Evolutionary conservation across 345 rosid species (phyloP).

Genomic region (Draba incana): DNA sequence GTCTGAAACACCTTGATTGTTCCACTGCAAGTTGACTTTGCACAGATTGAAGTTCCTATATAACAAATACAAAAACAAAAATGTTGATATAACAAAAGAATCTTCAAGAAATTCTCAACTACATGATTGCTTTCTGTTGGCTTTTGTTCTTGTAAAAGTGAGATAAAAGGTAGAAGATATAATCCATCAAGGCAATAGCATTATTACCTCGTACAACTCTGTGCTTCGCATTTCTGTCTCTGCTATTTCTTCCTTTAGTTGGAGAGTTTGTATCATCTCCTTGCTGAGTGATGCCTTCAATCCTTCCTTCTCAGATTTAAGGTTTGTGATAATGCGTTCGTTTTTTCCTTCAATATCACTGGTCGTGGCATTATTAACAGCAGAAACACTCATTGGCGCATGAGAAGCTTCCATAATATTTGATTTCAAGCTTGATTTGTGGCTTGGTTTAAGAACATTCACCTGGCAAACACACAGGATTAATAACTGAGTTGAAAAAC

Average conservation of each 20-base stretch:
- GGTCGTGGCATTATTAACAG: constrained; percentile 62
- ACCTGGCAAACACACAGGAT: constrained; percentile 50
- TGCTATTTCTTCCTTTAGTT: constrained; percentile 68
- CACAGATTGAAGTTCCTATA: constrained; percentile 83
- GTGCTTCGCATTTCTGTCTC: constrained; percentile 69
- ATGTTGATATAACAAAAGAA: neutral
- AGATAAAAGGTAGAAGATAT: neutral
- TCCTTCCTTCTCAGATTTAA: constrained; percentile 76
- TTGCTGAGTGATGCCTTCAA: constrained; percentile 65
- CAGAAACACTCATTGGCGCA: constrained; percentile 71
- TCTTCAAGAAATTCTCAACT: neutral
- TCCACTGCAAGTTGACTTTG: constrained; percentile 88
- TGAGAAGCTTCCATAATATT: constrained; percentile 56
- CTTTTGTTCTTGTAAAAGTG: neutral
- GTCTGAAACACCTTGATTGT: constrained; percentile 92
- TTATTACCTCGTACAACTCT: constrained; percentile 73
- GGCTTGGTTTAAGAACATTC: constrained; percentile 86
- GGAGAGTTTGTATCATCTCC: constrained; percentile 69
- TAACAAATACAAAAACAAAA: neutral
- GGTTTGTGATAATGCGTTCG: constrained; percentile 50
- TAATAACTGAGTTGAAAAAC: constrained; percentile 12
- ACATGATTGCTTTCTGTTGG: neutral
- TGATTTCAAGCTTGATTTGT: constrained; percentile 74
- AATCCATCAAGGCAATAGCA: neutral
- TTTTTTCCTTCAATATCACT: constrained; percentile 62